Conservation (phyloP, 2,329 filamentous ascomycete species). For the Gaeumannomyces tritici region DNA sequence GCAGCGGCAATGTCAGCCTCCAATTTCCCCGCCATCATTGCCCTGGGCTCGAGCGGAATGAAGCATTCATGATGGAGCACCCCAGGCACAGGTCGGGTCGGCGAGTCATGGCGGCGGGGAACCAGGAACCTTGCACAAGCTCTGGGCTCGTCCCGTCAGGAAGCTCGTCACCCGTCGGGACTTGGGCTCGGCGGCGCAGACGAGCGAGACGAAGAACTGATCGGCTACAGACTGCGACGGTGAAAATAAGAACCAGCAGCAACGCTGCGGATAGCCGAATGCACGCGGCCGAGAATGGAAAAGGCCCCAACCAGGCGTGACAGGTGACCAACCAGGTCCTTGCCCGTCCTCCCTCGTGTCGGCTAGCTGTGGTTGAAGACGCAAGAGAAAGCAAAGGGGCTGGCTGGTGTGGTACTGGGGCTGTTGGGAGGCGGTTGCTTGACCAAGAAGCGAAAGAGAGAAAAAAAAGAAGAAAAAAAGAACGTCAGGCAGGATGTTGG, state of each 20-base stretch:
- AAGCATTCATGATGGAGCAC: neutral
- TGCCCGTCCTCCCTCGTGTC: neutral
- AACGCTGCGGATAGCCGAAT: neutral
- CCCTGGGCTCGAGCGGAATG: neutral
- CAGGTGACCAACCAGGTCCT: neutral
- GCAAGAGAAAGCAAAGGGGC: too few relatives aligned
- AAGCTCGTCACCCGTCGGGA: neutral
- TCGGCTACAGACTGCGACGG: too few relatives aligned
- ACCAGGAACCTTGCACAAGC: neutral
- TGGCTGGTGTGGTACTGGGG: neutral
- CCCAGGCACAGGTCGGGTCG: neutral
- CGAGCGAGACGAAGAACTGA: too few relatives aligned
- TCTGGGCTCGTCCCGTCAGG: too few relatives aligned
- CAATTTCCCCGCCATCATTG: neutral
- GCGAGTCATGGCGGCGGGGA: neutral
- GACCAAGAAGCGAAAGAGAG: too few relatives aligned
- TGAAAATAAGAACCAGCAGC: neutral
- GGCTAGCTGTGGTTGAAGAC: too few relatives aligned
- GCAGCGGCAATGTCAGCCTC: neutral
- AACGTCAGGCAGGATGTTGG: too few relatives aligned
- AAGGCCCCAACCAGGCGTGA: neutral
- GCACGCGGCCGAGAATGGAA: neutral
- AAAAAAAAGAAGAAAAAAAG: too few relatives aligned
- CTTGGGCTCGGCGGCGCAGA: neutral
- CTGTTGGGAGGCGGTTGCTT: neutral